A percentile compares a stretch with the other conserved stretches of the same genome.
Conservation (phyloP, 2,329 filamentous ascomycete species). For the Clonostachys sp. region DNA sequence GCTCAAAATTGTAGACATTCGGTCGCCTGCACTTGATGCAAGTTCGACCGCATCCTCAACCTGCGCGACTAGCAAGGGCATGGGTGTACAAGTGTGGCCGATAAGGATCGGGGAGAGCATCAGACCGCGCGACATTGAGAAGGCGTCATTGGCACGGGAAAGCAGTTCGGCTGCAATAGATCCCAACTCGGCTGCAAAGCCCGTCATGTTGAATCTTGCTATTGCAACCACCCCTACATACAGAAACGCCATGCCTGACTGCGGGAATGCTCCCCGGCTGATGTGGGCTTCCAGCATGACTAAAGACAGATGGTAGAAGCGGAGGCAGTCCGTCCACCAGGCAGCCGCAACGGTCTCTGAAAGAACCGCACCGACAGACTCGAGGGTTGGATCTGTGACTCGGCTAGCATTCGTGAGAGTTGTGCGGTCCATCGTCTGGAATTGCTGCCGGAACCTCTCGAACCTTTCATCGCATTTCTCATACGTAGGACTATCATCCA, state of each 20-base stretch:
- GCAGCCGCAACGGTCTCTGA: slow-evolving; percentile 66
- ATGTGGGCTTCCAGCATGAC: slow-evolving; percentile 65
- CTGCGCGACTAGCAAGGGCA: slow-evolving; percentile 51
- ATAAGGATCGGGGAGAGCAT: slow-evolving; percentile 67
- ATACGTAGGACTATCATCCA: slow-evolving; percentile 64
- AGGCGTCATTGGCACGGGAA: slow-evolving; percentile 56
- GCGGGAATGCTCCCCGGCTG: slow-evolving; percentile 59
- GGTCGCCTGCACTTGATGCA: slow-evolving; percentile 62
- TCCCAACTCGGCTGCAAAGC: slow-evolving; percentile 63
- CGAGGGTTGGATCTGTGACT: slow-evolving; percentile 46
- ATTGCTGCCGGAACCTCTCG: slow-evolving; percentile 51
- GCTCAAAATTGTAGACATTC: slow-evolving; percentile 67
- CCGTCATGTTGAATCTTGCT: slow-evolving; percentile 65
- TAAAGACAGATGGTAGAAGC: slow-evolving; percentile 69
- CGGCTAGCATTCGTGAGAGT: slow-evolving; percentile 36
- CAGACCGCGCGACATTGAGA: slow-evolving; percentile 63
- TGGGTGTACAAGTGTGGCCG: slow-evolving; percentile 63
- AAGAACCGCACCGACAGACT: slow-evolving; percentile 65
- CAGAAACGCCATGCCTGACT: slow-evolving; percentile 65
- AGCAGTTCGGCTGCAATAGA: slow-evolving; percentile 60
- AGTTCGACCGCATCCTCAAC: slow-evolving; percentile 65
- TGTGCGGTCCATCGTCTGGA: slow-evolving; percentile 51
- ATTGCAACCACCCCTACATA: slow-evolving; percentile 64
- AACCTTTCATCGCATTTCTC: slow-evolving; percentile 77
- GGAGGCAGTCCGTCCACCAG: slow-evolving; percentile 67